Percentiles rank a stretch among this genome's conserved stretches.
phyloP scores from a whole-genome alignment of 768 basidiomycete genomes.

The Sporobolomyces phaffii region DNA sequence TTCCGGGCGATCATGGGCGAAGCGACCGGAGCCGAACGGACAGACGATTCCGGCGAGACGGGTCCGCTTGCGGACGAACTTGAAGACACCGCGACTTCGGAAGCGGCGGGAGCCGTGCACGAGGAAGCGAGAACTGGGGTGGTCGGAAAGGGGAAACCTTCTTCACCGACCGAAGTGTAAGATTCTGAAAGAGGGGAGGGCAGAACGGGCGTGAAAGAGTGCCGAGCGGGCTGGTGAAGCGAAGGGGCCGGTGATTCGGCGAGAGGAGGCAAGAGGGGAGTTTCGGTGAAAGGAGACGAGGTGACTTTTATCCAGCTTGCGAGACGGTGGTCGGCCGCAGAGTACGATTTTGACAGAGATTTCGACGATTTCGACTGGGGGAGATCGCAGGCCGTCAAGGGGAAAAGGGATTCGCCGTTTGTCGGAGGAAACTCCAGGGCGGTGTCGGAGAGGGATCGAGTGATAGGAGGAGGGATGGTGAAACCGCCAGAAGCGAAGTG shows the following conservation, averaged over 20 bases:
- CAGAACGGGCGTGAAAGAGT: constrained; percentile 21
- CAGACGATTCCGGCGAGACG: constrained; percentile 1
- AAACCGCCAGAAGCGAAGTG: not conserved
- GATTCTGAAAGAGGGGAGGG: constrained; percentile 23
- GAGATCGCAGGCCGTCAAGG: not conserved
- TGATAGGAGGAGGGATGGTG: not conserved
- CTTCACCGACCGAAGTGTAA: constrained; percentile 13
- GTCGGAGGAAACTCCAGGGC: not conserved
- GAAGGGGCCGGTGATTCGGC: not conserved
- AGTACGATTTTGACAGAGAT: constrained; percentile 1
- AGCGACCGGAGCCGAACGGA: not conserved
- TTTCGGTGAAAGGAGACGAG: not conserved
- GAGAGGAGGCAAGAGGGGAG: not conserved
- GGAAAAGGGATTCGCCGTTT: not conserved
- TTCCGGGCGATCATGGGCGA: not conserved
- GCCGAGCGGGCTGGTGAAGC: constrained; percentile 3
- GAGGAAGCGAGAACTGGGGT: not conserved
- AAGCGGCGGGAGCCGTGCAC: not conserved
- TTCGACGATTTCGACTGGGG: not conserved
- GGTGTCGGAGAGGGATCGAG: not conserved
- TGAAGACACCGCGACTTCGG: not conserved
- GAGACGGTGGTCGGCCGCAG: constrained; percentile 7
- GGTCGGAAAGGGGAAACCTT: constrained; percentile 26
- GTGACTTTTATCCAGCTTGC: constrained; percentile 20
- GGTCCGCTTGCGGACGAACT: not conserved